Evolutionary conservation across 495 filamentous ascomycete species (phyloP), one percentile per base, ranked within the genome.

Genomic region (Gamarada debralockiae): DNA sequence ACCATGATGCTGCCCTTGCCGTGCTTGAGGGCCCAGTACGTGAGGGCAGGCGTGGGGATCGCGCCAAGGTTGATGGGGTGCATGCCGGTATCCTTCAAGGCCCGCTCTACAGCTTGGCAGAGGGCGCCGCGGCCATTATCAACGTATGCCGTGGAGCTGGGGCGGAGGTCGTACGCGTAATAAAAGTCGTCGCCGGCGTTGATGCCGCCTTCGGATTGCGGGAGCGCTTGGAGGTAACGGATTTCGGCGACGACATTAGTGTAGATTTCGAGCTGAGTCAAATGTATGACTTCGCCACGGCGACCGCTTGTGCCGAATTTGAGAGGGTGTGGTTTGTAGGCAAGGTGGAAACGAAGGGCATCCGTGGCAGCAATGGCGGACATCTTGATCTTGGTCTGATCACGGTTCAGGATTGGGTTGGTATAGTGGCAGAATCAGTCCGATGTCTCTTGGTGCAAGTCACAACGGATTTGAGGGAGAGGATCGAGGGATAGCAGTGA

Each of bases 181-280:
- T 37, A 50, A 39, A 50, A 50, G 29, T 50, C 47, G 47, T 50
- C 47, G 47, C 47, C 47, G 22, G 47, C 47, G 3, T 50, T 12
- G 29, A 50, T 50, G 25, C 47, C 47, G 15, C 47, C 47, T 50
- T 50, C 29, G 29, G 34, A 39, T 20, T 22, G 17, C 17, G 29
- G 47, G 47, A 50, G 47, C 4, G 47, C n/a, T 50, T 50, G 47
- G 31, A 50, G 47, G 31, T 50, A 50, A 22, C 21, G 47, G 22
- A 50, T 50, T 50, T 50, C 47, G 33, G 47, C 47, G 47, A 50
- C 31, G 18, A 50, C 47, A 15, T 50, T 50, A 3, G 47, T 50
- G 34, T 50, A 50, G 47, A 50, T 50, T 50, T 50, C 47, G 47
- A 50, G 47, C 29, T 50, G 47, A 37, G 47, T 50, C 17, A 50